A percentile compares a stretch with the other conserved stretches of the same genome.
Evolutionary conservation across 768 basidiomycete genomes (phyloP).

Genomic region (Hortiboletus flavorubellus): DNA sequence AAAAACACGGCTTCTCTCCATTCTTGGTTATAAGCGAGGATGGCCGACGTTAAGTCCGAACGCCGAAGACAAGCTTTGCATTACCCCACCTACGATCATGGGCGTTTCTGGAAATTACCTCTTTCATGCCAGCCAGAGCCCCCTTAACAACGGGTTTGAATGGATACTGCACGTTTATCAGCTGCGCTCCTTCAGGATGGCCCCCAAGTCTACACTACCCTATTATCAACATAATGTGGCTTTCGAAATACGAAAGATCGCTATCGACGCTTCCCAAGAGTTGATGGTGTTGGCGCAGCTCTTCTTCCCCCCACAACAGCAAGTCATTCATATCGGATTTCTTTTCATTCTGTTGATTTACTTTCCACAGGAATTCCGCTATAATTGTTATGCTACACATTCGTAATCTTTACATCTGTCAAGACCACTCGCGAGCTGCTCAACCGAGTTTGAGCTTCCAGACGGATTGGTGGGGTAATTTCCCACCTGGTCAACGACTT

Average conservation of each 20-base stretch:
- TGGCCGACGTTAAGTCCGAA: constrained; percentile 32
- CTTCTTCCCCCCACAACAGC: constrained; percentile 29
- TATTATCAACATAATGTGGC: constrained; percentile 32
- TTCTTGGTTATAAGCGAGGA: constrained; percentile 31
- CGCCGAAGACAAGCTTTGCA: constrained; percentile 30
- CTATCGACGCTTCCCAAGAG: constrained; percentile 31
- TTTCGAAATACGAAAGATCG: constrained; percentile 33
- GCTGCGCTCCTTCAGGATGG: constrained; percentile 31
- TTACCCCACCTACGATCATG: constrained; percentile 32
- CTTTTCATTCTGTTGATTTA: background rate
- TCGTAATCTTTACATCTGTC: constrained; percentile 53
- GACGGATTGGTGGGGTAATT: constrained; percentile 35
- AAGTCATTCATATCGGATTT: background rate
- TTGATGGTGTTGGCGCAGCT: constrained; percentile 31
- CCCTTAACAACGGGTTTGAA: constrained; percentile 30
- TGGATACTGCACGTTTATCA: constrained; percentile 34
- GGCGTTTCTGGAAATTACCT: constrained; percentile 32
- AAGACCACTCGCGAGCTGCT: constrained; percentile 46
- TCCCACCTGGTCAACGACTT: constrained; percentile 32
- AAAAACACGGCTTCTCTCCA: constrained; percentile 25
- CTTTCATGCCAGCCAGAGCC: constrained; percentile 34
- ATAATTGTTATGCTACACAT: constrained; percentile 41
- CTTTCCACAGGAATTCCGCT: constrained; percentile 22
- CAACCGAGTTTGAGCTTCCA: constrained; percentile 28
- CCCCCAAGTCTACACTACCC: constrained; percentile 22